These are phyloP conservation scores for Mediolabrus comicus DNA, from an alignment of 108 stramenopile species.

Conservation along the genomic window DNA sequence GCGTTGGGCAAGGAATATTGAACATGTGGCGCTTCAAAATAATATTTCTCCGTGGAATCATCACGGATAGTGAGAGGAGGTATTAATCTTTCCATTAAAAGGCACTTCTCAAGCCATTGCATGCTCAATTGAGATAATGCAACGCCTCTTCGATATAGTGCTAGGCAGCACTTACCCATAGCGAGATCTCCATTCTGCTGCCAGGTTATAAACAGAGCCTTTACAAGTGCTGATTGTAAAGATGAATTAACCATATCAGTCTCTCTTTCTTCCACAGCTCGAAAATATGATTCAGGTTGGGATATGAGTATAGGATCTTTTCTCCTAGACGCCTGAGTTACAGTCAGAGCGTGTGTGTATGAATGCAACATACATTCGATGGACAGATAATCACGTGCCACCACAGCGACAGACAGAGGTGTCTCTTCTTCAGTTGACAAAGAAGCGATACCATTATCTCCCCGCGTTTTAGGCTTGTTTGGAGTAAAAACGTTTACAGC, in stretches of 20 bases:
- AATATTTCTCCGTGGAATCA: background rate
- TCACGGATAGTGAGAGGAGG: background rate
- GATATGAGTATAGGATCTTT: slow-evolving; percentile 59
- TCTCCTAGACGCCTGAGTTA: slow-evolving; percentile 27
- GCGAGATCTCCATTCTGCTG: background rate
- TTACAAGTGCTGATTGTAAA: slow-evolving; percentile 33
- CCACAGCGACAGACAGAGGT: slow-evolving; percentile 20
- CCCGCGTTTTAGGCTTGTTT: background rate
- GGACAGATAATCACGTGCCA: slow-evolving; percentile 13
- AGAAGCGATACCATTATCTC: background rate
- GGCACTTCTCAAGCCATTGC: slow-evolving; percentile 33
- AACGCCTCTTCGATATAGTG: slow-evolving; percentile 16
- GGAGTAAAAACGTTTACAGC: slow-evolving; percentile 2
- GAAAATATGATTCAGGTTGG: slow-evolving; percentile 68
- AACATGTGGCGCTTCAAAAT: slow-evolving; percentile 7
- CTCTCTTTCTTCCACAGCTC: slow-evolving; percentile 47
- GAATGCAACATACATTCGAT: slow-evolving; percentile 27
- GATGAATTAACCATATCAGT: slow-evolving; percentile 27
- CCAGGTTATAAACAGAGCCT: slow-evolving; percentile 27
- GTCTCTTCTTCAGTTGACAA: slow-evolving; percentile 3
- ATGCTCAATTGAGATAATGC: slow-evolving; percentile 11
- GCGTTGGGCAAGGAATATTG: slow-evolving; percentile 5
- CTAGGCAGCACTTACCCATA: slow-evolving; percentile 18
- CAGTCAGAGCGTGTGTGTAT: slow-evolving; percentile 3
- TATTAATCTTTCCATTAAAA: background rate